Conservation (phyloP, 345 rosid genomes). For the Isatis tinctoria region DNA sequence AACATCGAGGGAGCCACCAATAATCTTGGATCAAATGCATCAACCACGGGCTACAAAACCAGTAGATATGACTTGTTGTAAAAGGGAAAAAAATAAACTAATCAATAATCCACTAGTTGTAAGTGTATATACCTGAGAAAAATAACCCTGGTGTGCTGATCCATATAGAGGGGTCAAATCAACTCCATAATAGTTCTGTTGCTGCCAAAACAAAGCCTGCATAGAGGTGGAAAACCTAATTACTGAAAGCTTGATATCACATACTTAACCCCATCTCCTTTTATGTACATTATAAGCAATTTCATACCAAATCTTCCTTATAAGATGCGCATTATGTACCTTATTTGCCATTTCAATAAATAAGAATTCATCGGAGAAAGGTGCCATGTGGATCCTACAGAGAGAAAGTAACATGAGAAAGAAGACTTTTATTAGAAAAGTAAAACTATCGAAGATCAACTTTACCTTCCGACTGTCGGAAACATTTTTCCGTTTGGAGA, state of each 20-base stretch:
- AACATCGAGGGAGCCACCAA: slow-evolving; percentile 74
- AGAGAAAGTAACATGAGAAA: slow-evolving; percentile 8
- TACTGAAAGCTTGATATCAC: background rate
- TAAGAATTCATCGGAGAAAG: slow-evolving; percentile 88
- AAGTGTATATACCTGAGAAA: slow-evolving; percentile 65
- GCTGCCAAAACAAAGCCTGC: slow-evolving; percentile 98
- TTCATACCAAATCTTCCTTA: background rate
- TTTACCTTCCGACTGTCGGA: slow-evolving; percentile 86
- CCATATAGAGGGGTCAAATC: slow-evolving; percentile 73
- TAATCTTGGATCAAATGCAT: slow-evolving; percentile 96
- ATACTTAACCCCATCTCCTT: background rate
- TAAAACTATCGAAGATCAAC: background rate
- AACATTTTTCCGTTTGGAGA: slow-evolving; percentile 84
- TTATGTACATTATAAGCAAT: background rate
- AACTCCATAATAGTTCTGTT: slow-evolving; percentile 83
- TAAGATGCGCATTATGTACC: slow-evolving; percentile 44
- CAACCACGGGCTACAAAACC: slow-evolving; percentile 81
- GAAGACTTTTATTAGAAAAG: background rate
- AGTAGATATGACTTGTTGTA: background rate
- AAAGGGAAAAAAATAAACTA: background rate
- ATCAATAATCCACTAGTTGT: background rate
- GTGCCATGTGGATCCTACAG: slow-evolving; percentile 97
- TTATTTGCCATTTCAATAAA: slow-evolving; percentile 92
- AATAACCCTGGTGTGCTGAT: slow-evolving; percentile 86
- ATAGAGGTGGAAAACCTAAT: slow-evolving; percentile 6